Evolutionary conservation across 1,139 yeast genomes (phyloP).

Genomic region (Candida freyschussii): DNA sequence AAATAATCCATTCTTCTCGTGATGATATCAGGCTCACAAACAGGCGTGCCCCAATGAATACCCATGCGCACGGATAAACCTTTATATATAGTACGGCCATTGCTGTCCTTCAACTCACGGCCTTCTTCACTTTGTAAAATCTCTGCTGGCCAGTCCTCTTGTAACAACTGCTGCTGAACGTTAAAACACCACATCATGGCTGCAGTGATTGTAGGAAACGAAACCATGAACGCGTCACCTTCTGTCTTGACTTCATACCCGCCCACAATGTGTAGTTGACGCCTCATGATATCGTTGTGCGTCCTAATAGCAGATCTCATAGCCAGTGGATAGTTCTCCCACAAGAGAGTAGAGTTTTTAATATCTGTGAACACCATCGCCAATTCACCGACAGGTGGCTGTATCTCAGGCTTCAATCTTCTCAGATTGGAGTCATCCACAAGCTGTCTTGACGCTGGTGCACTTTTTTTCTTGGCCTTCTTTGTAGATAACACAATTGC

Average conservation of each 20-base stretch:
- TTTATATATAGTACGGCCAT: slow-evolving; percentile 61
- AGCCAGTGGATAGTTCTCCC: slow-evolving; percentile 92
- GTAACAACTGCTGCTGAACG: slow-evolving; percentile 77
- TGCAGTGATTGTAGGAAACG: slow-evolving; percentile 88
- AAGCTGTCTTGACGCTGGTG: slow-evolving; percentile 36
- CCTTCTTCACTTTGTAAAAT: slow-evolving; percentile 84
- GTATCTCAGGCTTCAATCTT: slow-evolving; percentile 84
- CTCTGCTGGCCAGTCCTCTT: slow-evolving; percentile 96
- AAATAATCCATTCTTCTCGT: slow-evolving; percentile 97
- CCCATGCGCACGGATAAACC: slow-evolving; percentile 98
- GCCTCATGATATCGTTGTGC: slow-evolving; percentile 91
- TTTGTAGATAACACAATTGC: slow-evolving; percentile 75
- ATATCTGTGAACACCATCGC: slow-evolving; percentile 98
- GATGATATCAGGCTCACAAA: slow-evolving; percentile 89
- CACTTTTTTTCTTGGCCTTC: slow-evolving; percentile 40
- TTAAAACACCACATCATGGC: slow-evolving; percentile 94
- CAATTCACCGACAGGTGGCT: slow-evolving; percentile 90
- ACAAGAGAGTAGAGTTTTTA: slow-evolving; percentile 83
- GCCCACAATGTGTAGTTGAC: slow-evolving; percentile 86
- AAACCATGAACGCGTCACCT: slow-evolving; percentile 99
- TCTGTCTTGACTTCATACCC: slow-evolving; percentile 98
- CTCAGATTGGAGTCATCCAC: slow-evolving; percentile 78
- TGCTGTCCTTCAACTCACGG: slow-evolving; percentile 68
- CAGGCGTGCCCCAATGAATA: slow-evolving; percentile 96
- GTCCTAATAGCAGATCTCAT: slow-evolving; percentile 96